Base-by-base conservation (phyloP, 2,329 filamentous ascomycete genomes). In the Aureobasidium sp. region DNA sequence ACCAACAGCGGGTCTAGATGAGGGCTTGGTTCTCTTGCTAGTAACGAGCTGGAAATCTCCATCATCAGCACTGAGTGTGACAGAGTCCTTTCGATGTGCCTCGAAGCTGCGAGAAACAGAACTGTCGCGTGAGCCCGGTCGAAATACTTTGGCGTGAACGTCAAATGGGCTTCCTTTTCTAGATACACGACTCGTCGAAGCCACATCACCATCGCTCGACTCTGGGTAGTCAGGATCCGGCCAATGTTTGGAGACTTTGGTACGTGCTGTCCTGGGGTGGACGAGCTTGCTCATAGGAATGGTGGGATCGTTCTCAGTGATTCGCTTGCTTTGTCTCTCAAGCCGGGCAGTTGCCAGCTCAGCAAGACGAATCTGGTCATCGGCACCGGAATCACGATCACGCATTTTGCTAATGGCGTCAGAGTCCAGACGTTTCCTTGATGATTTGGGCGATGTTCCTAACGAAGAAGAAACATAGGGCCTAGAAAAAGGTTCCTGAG, bases 301-400 rank as follows among this genome's bases (percentile, higher is more conserved):
- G 5, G 69, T 65, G 32, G 70, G 67, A 26, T 73, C 70, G 6
- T 68, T 69, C 32, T 67, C 67, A 42, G 68, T 65, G 34, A 71
- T 72, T 57, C 70, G 69, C 62, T 68, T 68, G 37, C 68, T 68
- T 63, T 73, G 70, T 27, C 71, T 71, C 46, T 68, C 68, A 1
- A 73, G 66, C 63, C 71, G 72, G 17, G 69, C 69, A 32, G 69
- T 66, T 6, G 70, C 70, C 41, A 68, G 65, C 12, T 57, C 65
- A 47, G 39, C 53, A 42, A 48, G 59, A 29, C 34, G 57, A 20
- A 41, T 37, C 48, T 52, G 64, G 51, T 44, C 65, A 48, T 58
- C 44, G 17, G 48, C 63, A 53, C 36, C 20, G 41, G 58, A 63
- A 26, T 53, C 20, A 20, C 10, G 39, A 34, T 36, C 17, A 58